phyloP scores from a whole-genome alignment of 1,284 basidiomycete species.

The Afroboletus lepidellus region DNA sequence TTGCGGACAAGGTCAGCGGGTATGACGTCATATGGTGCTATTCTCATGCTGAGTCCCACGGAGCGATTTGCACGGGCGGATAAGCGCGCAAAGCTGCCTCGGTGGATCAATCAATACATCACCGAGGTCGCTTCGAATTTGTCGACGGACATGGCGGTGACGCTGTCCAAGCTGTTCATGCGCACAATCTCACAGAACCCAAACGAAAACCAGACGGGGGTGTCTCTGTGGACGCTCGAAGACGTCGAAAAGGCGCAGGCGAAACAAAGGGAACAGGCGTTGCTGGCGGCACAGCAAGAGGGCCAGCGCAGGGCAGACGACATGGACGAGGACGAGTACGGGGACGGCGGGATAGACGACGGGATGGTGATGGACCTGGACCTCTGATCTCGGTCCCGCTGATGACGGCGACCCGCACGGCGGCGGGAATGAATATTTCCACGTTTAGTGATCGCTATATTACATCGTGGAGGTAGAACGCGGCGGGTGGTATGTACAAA shows the following conservation, averaged over 20 bases:
- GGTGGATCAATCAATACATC: slow-evolving; percentile 99
- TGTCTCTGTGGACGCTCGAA: slow-evolving; percentile 91
- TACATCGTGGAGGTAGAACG: slow-evolving; percentile 16
- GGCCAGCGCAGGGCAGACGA: slow-evolving; percentile 38
- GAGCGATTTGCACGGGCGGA: slow-evolving; percentile 96
- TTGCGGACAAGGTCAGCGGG: slow-evolving; percentile 87
- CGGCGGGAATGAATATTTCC: neutral
- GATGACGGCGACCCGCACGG: neutral
- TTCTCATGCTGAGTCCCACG: slow-evolving; percentile 8
- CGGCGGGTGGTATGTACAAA: slow-evolving; percentile 15
- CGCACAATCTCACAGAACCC: slow-evolving; percentile 96
- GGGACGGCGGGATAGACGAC: slow-evolving; percentile 73
- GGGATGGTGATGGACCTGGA: slow-evolving; percentile 62
- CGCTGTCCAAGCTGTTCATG: slow-evolving; percentile 95
- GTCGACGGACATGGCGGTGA: slow-evolving; percentile 98
- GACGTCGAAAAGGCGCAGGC: slow-evolving; percentile 81
- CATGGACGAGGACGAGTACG: slow-evolving; percentile 56
- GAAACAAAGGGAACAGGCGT: slow-evolving; percentile 63
- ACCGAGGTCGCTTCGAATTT: slow-evolving; percentile 96
- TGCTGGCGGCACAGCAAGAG: slow-evolving; percentile 42
- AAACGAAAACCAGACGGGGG: slow-evolving; percentile 91
- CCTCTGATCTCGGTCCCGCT: too few relatives aligned
- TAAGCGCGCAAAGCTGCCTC: slow-evolving; percentile 94
- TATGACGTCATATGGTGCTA: neutral
- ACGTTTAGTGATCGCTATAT: slow-evolving; percentile 9